Base-by-base conservation (phyloP, 371 early-diverging fungal genomes). In the Vairimorpha necatrix region DNA sequence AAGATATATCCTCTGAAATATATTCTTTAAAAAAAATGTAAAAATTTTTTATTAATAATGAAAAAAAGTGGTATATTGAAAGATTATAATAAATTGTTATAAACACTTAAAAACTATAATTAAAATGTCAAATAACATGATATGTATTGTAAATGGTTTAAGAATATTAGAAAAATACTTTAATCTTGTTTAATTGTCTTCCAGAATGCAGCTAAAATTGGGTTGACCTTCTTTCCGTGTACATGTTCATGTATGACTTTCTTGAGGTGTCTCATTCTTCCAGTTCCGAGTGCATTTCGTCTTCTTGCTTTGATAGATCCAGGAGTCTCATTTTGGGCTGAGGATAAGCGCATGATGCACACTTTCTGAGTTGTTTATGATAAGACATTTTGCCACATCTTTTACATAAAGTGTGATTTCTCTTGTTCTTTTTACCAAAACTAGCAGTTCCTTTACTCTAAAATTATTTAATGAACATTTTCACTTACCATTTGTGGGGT, bases 351-450 rank as follows among this genome's bases (percentile, higher is more conserved):
- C 99, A 97, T 85, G 91, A 90, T 81, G 96, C 91, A 88, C 98
- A 98, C 74, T 91, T 91, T 90, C 93, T 91, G 92, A 95, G 96
- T 88, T 96, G 95, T 90, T 92, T 94, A 90, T 97, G 97, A 91
- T 93, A 96, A 75, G 95, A 88, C 80, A 94, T 92, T 81, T 89
- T 89, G 70, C 96, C 96, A 88, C 98, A 98, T 83, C 97, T 90
- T 84, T 90, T 88, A 91, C 98, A 98, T 84, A 95, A 88, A 67
- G 91, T 90, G 92, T 95, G 97, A 79, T 95, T 91, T 90, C 95
- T 94, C 89, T 91, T 93, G 90, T 96, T 94, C 85, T 94, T 92
- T 88, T 94, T 96, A 92, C 99, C 99, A 89, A 96, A 94, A 86
- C 94, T 91, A 84, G 92, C 89, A 85, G 99, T 98, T 91, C 97